These are phyloP conservation scores for Rhodocollybia butyracea DNA, from an alignment of 768 basidiomycete species.

Conservation along the genomic window DNA sequence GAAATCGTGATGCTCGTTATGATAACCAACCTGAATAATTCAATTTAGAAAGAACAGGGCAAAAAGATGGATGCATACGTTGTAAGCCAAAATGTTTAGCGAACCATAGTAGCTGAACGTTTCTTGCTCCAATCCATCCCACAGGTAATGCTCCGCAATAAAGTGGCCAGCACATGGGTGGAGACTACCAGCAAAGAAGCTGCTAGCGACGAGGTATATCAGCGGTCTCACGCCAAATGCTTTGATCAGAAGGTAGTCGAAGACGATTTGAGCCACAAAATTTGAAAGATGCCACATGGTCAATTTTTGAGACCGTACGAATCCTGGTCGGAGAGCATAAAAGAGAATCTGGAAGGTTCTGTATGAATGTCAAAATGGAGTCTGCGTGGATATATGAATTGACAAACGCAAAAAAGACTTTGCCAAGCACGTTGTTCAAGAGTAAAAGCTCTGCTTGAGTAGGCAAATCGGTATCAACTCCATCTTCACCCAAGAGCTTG, in stretches of 20 bases:
- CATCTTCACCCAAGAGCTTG: conserved; percentile 93
- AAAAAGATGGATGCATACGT: conserved; percentile 49
- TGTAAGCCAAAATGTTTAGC: conserved; percentile 88
- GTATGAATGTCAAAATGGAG: not conserved
- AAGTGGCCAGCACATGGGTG: conserved; percentile 98
- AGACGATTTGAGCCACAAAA: conserved; percentile 60
- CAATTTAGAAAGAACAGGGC: not conserved
- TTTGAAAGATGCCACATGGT: conserved; percentile 88
- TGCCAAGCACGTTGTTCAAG: conserved; percentile 94
- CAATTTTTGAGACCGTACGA: conserved; percentile 79
- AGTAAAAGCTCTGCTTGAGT: conserved; percentile 79
- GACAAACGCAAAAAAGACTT: conserved; percentile 93
- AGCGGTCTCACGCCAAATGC: conserved; percentile 45
- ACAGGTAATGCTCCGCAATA: conserved; percentile 95
- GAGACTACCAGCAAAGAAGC: conserved; percentile 94
- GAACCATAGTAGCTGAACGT: conserved; percentile 97
- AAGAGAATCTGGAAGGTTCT: conserved; percentile 98
- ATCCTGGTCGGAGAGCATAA: conserved; percentile 93
- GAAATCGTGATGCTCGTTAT: conserved; percentile 99
- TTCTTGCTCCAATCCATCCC: conserved; percentile 90
- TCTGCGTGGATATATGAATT: not conserved
- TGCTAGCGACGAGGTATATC: conserved; percentile 81
- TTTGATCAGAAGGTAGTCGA: conserved; percentile 66
- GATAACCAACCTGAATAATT: conserved; percentile 80
- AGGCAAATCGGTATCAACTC: conserved; percentile 94